Percentiles rank a stretch among this genome's conserved stretches.
Conservation (phyloP, 2,329 filamentous ascomycete genomes). For the Alternaria arborescens region DNA sequence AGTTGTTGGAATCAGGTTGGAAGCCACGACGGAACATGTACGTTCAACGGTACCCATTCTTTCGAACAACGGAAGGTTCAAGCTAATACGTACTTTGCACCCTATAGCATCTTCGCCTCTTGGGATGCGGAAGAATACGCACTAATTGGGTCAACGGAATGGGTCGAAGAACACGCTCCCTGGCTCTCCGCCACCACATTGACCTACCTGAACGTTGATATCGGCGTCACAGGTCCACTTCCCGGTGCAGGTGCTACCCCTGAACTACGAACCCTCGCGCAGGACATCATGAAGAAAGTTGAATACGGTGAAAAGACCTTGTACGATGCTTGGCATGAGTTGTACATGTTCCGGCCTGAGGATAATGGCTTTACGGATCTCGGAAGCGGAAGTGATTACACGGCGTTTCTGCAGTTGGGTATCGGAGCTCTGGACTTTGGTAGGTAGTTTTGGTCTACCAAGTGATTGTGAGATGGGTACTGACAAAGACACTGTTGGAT, state of each 20-base stretch:
- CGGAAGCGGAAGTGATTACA: constrained; percentile 59
- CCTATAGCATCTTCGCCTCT: constrained; percentile 50
- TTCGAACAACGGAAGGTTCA: constrained; percentile 39
- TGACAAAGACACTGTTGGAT: no score
- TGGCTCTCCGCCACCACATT: constrained; percentile 56
- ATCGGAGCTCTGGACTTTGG: constrained; percentile 50
- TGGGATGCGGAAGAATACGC: constrained; percentile 57
- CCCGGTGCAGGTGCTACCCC: constrained; percentile 51
- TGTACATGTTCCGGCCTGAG: constrained; percentile 23
- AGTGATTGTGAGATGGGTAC: no score
- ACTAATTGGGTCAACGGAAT: constrained; percentile 54
- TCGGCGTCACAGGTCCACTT: constrained; percentile 57
- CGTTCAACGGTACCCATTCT: constrained; percentile 20
- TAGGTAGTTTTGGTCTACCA: no score
- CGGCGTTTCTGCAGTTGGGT: constrained; percentile 57
- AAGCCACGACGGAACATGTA: constrained; percentile 61
- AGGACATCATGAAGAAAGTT: constrained; percentile 52
- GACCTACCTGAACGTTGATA: constrained; percentile 62
- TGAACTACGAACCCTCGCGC: constrained; percentile 51
- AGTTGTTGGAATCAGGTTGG: constrained; percentile 59
- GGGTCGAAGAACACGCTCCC: constrained; percentile 59
- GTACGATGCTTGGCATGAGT: constrained; percentile 57
- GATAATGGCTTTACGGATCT: constrained; percentile 45
- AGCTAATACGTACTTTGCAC: constrained; percentile 33
- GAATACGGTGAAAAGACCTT: constrained; percentile 52